Evolutionary conservation across 208 protist species (phyloP), one percentile per base, ranked within the genome.

Genomic region (Leptomonas pyrrhocoris): DNA sequence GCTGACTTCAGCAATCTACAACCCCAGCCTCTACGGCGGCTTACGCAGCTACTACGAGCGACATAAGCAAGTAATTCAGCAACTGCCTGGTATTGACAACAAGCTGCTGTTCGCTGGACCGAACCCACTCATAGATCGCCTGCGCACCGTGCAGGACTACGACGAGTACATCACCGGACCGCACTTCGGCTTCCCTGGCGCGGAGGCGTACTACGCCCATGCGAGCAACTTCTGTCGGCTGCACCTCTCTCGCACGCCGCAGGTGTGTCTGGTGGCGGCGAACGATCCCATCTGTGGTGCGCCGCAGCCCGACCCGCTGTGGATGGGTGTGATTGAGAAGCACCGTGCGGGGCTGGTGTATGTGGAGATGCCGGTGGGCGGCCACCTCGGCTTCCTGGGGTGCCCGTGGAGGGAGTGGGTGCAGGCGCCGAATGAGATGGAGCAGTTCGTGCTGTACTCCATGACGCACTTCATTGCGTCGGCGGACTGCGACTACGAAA

Each of bases 321-420:
- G 77, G 87, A 28, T 83, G 54, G 55, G 21, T 16, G 30, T 82
- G 8, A 72, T 80, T 13, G 58, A 71, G 16, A 53, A 28, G 25
- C 62, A 73, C 36, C 67, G 73, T 59, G 58, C 60, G 1, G 77
- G 71, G 34, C 50, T 89, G 4, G 59, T 84, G 15, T 89, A 78
- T 53, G 71, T 88, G 50, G 68, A 80, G 66, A 60, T 93, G 56
- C 88, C 88, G 2, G 51, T 51, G 2, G 85, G 85, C 16, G 88
- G 88, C 12, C 88, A 93, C 59, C 45, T 91, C 27, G 85, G 85
- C 16, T 93, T 87, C 42, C 38, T 93, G 23, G 67, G 64, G 19
- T 50, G 51, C 45, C 83, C 85, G 18, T 70, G 75, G 25, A 19
- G 40, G 2, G 78, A 83, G 67, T 55, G 56, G 58, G 7, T 18